Evolutionary conservation across 2,329 filamentous ascomycete genomes (phyloP).

Genomic region (Hypoxylon sp.): DNA sequence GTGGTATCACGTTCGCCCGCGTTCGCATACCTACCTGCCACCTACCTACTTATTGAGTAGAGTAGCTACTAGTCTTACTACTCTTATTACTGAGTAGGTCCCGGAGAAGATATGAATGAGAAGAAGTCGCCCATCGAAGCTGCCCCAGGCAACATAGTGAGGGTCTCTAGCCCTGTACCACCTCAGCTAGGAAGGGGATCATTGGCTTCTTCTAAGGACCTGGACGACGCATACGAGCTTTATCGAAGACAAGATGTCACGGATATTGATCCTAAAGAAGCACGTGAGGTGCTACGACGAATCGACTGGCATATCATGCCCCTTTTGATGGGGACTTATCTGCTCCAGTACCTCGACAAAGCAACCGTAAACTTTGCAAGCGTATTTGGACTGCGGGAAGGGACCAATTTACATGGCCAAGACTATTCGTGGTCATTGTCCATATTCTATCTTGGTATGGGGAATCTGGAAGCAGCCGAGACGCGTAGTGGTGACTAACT

Average conservation of each 20-base stretch:
- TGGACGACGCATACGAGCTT: slow-evolving; percentile 54
- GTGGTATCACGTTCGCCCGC: background rate
- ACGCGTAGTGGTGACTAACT: background rate
- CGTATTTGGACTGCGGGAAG: slow-evolving; percentile 62
- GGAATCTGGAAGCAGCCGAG: background rate
- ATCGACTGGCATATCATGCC: slow-evolving; percentile 52
- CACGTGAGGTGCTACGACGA: slow-evolving; percentile 47
- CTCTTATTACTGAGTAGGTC: background rate
- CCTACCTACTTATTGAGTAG: background rate
- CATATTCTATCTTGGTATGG: slow-evolving; percentile 48
- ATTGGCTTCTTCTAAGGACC: slow-evolving; percentile 45
- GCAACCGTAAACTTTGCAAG: slow-evolving; percentile 64
- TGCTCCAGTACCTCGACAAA: slow-evolving; percentile 54
- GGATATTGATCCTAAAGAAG: slow-evolving; percentile 47
- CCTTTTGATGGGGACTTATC: slow-evolving; percentile 51
- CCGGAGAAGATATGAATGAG: slow-evolving; percentile 36
- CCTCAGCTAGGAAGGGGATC: slow-evolving; percentile 23
- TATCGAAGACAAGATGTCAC: slow-evolving; percentile 49
- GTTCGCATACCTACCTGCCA: too few relatives aligned
- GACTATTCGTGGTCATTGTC: slow-evolving; percentile 64
- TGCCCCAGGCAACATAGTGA: background rate
- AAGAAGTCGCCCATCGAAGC: slow-evolving; percentile 11
- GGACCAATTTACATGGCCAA: slow-evolving; percentile 61
- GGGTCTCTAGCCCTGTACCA: slow-evolving; percentile 3
- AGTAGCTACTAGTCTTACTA: background rate